Percentiles rank a stretch among this genome's conserved stretches.
These are phyloP conservation scores for Candida dendrica DNA, from an alignment of 805 yeast genomes.

Conservation along the genomic window DNA sequence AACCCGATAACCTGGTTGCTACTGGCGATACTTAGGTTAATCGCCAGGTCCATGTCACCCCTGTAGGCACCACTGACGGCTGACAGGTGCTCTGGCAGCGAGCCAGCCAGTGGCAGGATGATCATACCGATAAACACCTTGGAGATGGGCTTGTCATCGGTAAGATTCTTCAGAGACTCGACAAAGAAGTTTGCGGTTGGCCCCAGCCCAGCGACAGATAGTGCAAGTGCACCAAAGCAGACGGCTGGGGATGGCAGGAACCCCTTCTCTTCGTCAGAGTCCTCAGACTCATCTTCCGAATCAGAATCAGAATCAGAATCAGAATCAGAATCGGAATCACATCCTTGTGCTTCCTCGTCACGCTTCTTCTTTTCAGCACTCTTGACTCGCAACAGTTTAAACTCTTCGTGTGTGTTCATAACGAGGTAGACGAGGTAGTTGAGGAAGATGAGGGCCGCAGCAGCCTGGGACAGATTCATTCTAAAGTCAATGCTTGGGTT, in stretches of 20 bases:
- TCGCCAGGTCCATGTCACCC: slow-evolving; percentile 15
- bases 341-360: slow-evolving; percentile 2
- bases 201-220: slow-evolving; percentile 16
- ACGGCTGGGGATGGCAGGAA: slow-evolving; percentile 10
- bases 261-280: slow-evolving; percentile 4
- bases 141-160: slow-evolving; percentile 15
- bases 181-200: slow-evolving; percentile 18
- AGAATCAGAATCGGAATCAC: neutral
- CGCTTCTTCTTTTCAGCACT: slow-evolving; percentile 5
- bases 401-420: slow-evolving; percentile 16
- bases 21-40: slow-evolving; percentile 13
- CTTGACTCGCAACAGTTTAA: slow-evolving; percentile 8
- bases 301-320: neutral
- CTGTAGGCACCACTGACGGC: slow-evolving; percentile 14
- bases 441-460: slow-evolving; percentile 14
- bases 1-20: slow-evolving; percentile 17
- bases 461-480: slow-evolving; percentile 15
- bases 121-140: slow-evolving; percentile 17
- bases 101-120: slow-evolving; percentile 17
- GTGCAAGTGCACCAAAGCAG: slow-evolving; percentile 14
- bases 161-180: slow-evolving; percentile 14
- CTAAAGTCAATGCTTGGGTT: slow-evolving; percentile 8
- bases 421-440: slow-evolving; percentile 14
- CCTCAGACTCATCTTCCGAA: neutral
- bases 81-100: slow-evolving; percentile 18